phyloP scores from a whole-genome alignment of 805 yeast species.

The Lachancea fermentati region DNA sequence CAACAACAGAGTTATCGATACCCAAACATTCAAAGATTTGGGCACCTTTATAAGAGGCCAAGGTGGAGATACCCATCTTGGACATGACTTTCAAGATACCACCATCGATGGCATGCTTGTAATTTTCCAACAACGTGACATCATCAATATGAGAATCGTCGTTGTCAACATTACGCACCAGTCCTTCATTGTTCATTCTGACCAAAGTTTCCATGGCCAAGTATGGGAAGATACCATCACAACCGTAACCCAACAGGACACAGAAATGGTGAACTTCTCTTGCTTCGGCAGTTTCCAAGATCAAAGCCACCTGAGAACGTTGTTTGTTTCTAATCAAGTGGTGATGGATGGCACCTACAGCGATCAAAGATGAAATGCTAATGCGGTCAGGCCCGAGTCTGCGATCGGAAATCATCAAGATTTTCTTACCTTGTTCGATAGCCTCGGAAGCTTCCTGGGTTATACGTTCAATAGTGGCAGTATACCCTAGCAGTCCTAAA shows the following conservation, averaged over 20 bases:
- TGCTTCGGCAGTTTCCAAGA: slow-evolving; percentile 94
- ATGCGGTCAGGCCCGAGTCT: slow-evolving; percentile 55
- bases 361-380: slow-evolving; percentile 81
- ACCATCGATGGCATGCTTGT: slow-evolving; percentile 77
- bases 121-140: slow-evolving; percentile 63
- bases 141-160: slow-evolving; percentile 40
- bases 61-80: slow-evolving; percentile 97
- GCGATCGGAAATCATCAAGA: slow-evolving; percentile 74
- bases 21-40: slow-evolving; percentile 97
- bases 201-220: slow-evolving; percentile 84
- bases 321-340: slow-evolving; percentile 92
- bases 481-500: slow-evolving; percentile 84
- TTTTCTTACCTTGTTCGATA: slow-evolving; percentile 65
- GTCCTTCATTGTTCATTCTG: slow-evolving; percentile 75
- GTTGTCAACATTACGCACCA: slow-evolving; percentile 47
- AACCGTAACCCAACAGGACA: slow-evolving; percentile 93
- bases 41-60: slow-evolving; percentile 98
- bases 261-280: slow-evolving; percentile 96
- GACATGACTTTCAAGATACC: slow-evolving; percentile 97
- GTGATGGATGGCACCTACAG: slow-evolving; percentile 97
- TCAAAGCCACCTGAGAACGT: slow-evolving; percentile 88
- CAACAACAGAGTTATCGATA: slow-evolving; percentile 90
- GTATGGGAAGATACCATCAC: slow-evolving; percentile 93
- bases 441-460: slow-evolving; percentile 85
- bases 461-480: slow-evolving; percentile 75